Evolutionary conservation across 495 filamentous ascomycete species (phyloP).

Genomic region (Opeltia flavorubescens): DNA sequence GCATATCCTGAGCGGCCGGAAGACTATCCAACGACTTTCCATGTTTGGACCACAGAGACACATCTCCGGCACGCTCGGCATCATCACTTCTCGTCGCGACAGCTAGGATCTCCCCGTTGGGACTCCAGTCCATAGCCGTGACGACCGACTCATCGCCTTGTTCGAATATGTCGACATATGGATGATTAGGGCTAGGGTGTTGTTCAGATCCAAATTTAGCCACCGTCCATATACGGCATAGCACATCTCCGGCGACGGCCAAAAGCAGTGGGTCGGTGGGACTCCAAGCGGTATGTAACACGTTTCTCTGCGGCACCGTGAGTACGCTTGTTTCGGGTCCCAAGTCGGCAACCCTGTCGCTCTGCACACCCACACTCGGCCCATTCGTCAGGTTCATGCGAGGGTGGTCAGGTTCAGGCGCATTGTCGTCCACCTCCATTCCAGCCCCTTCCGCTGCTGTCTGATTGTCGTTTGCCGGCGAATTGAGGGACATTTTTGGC

Average conservation of each 20-base stretch:
- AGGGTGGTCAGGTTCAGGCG: conserved; percentile 27
- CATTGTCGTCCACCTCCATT: conserved; percentile 44
- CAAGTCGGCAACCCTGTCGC: conserved; percentile 50
- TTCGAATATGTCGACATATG: conserved; percentile 13
- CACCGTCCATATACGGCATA: conserved; percentile 68
- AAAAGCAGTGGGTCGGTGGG: conserved; percentile 60
- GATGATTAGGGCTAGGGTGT: conserved; percentile 3
- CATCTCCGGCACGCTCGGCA: conserved; percentile 33
- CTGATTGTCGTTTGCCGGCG: conserved; percentile 8
- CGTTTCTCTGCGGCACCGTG: conserved; percentile 42
- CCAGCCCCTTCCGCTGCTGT: conserved; percentile 33
- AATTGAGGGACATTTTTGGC: conserved; percentile 31
- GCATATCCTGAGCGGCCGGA: conserved; percentile 28
- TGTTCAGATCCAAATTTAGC: conserved; percentile 28
- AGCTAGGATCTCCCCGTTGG: conserved; percentile 49
- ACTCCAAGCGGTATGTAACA: conserved; percentile 65
- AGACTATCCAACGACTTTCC: conserved; percentile 40
- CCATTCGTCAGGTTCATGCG: conserved; percentile 49
- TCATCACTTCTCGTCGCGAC: conserved; percentile 50
- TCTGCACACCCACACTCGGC: conserved; percentile 56
- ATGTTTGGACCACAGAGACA: conserved; percentile 52
- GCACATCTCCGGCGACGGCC: conserved; percentile 61
- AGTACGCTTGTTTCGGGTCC: conserved; percentile 52
- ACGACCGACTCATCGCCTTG: conserved; percentile 29
- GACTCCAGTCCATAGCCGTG: conserved; percentile 60